A percentile compares a stretch with the other conserved stretches of the same genome.
Conservation (phyloP, 106 monocot species). For the Dendrobium catenatum region DNA sequence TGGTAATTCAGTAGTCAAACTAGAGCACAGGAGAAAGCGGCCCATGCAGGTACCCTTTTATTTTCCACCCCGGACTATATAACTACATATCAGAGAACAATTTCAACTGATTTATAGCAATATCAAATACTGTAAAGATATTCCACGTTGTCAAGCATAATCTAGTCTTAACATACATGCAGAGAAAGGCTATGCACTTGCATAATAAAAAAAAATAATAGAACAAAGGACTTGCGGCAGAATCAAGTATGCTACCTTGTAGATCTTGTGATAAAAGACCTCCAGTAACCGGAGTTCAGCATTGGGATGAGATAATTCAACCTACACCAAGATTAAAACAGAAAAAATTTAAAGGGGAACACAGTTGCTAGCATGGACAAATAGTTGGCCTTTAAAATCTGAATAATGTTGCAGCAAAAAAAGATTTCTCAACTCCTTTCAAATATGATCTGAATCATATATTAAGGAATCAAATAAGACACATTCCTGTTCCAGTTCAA, state of each 20-base stretch:
- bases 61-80: too few species aligned
- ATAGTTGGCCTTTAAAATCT: not conserved
- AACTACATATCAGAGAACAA: too few species aligned
- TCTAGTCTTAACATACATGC: not conserved
- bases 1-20: too few species aligned
- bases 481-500: not conserved
- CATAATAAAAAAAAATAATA: not conserved
- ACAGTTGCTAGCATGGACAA: not conserved
- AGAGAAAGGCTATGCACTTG: not conserved
- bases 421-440: not conserved
- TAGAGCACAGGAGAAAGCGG: too few species aligned
- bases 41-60: too few species aligned
- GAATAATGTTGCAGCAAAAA: not conserved
- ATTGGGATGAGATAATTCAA: slow-evolving; percentile 69
- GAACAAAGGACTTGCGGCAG: not conserved
- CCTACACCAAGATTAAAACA: slow-evolving; percentile 29
- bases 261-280: slow-evolving; percentile 83
- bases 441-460: not conserved
- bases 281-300: slow-evolving; percentile 79
- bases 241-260: slow-evolving; percentile 44
- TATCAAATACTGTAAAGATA: not conserved
- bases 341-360: not conserved
- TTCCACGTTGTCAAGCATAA: not conserved
- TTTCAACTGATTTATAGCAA: not conserved
- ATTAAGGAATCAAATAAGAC: not conserved